A percentile compares a stretch with the other conserved stretches of the same genome.
These are phyloP conservation scores for Pseudopediastrum boryanum DNA, from an alignment of 139 green algal genomes.

Conservation along the genomic window DNA sequence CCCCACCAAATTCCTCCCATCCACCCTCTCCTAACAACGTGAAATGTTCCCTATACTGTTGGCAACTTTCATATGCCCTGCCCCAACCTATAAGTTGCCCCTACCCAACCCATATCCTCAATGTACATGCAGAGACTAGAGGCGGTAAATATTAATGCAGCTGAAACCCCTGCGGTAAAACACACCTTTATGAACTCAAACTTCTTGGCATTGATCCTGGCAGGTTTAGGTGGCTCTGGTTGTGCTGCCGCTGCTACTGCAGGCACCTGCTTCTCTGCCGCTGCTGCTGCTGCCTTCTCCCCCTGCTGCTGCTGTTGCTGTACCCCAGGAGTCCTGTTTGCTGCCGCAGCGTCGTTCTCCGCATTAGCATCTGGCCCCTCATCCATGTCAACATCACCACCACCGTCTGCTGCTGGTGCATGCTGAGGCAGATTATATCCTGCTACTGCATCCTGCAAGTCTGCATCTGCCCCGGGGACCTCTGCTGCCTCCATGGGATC, in stretches of 20 bases:
- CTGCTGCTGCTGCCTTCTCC: slow-evolving; percentile 27
- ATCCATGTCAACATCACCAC: too few relatives aligned
- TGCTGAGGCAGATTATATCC: too few relatives aligned
- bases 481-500: slow-evolving; percentile 37
- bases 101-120: too few relatives aligned
- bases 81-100: too few relatives aligned
- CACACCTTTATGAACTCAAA: slow-evolving; percentile 79
- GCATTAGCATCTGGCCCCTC: too few relatives aligned
- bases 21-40: too few relatives aligned
- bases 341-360: slow-evolving; percentile 17
- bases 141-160: neutral
- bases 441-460: slow-evolving; percentile 17
- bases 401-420: neutral
- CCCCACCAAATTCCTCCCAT: too few relatives aligned
- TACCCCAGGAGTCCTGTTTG: slow-evolving; percentile 12
- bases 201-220: slow-evolving; percentile 78
- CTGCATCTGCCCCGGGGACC: slow-evolving; percentile 4
- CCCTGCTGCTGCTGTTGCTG: slow-evolving; percentile 25
- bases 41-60: too few relatives aligned
- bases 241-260: slow-evolving; percentile 1
- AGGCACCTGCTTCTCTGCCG: neutral
- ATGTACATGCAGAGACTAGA: neutral
- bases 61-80: too few relatives aligned
- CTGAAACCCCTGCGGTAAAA: too few relatives aligned
- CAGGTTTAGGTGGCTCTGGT: slow-evolving; percentile 32